phyloP scores from a whole-genome alignment of 768 basidiomycete genomes.

The Naganishia onofrii region DNA sequence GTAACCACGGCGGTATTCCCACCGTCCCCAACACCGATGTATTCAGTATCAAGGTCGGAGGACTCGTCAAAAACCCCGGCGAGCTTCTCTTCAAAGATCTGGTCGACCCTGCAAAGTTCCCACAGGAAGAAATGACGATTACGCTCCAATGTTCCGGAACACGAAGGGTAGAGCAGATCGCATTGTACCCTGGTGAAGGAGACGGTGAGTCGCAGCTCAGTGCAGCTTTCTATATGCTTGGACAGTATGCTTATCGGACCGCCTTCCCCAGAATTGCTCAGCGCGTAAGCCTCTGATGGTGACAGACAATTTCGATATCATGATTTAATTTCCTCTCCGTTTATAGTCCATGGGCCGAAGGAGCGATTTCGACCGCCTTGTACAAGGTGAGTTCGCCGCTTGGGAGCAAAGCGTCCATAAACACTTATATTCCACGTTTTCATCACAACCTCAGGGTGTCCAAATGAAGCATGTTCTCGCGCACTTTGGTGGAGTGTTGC shows the following conservation, averaged over 20 bases:
- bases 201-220: slow-evolving; percentile 53
- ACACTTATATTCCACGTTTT: no score
- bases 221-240: not conserved
- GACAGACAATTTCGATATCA: not conserved
- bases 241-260: not conserved
- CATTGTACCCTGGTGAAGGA: slow-evolving; percentile 60
- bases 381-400: slow-evolving; percentile 25
- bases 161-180: slow-evolving; percentile 59
- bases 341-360: slow-evolving; percentile 21
- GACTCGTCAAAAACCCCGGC: slow-evolving; percentile 57
- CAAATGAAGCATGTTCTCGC: slow-evolving; percentile 60
- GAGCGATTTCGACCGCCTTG: slow-evolving; percentile 23
- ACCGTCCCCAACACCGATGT: slow-evolving; percentile 56
- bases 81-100: slow-evolving; percentile 58
- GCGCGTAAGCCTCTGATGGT: slow-evolving; percentile 9
- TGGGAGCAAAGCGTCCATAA: slow-evolving; percentile 16
- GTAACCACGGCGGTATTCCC: slow-evolving; percentile 61
- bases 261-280: slow-evolving; percentile 5
- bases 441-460: slow-evolving; percentile 53
- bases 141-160: slow-evolving; percentile 63
- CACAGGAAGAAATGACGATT: slow-evolving; percentile 57
- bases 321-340: not conserved
- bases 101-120: slow-evolving; percentile 55
- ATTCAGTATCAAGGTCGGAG: slow-evolving; percentile 59
- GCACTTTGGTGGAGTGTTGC: slow-evolving; percentile 57